Conservation (phyloP, 441 rosid genomes). For the Eutrema salsugineum region DNA sequence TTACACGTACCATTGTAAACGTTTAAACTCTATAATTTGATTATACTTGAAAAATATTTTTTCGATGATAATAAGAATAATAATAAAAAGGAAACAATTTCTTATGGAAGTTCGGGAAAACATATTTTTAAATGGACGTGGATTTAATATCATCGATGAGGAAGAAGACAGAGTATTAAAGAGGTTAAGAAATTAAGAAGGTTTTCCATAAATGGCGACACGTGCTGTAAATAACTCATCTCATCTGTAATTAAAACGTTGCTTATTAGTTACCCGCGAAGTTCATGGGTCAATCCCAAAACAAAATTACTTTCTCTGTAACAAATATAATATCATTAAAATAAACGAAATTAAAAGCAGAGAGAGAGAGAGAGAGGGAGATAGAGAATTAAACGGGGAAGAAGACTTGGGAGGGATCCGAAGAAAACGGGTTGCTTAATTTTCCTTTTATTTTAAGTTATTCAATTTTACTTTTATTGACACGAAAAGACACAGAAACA, state of each 20-base stretch:
- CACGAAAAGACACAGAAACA: constrained; percentile 20
- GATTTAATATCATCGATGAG: neutral
- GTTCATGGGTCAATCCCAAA: constrained; percentile 21
- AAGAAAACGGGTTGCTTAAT: constrained; percentile 26
- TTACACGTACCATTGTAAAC: too few species aligned
- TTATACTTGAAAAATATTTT: too few species aligned
- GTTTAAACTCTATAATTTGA: too few species aligned
- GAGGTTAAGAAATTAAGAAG: constrained; percentile 4
- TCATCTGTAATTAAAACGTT: constrained; percentile 27
- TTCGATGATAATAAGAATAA: too few species aligned
- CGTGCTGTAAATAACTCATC: constrained; percentile 17
- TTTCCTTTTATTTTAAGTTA: neutral
- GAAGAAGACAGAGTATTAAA: constrained; percentile 10
- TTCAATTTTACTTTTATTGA: constrained; percentile 9
- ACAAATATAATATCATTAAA: constrained; percentile 5
- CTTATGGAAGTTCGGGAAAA: neutral
- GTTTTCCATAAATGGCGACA: constrained; percentile 27
- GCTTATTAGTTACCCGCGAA: constrained; percentile 19
- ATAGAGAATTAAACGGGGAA: constrained; percentile 26
- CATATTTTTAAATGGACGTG: neutral
- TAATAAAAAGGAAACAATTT: too few species aligned
- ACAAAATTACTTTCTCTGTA: constrained; percentile 1
- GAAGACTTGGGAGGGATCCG: constrained; percentile 30
- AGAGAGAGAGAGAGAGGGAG: neutral
- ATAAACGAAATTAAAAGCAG: neutral